These are phyloP conservation scores for Crucihimalaya himalaica DNA, from an alignment of 345 rosid species.

Conservation along the genomic window DNA sequence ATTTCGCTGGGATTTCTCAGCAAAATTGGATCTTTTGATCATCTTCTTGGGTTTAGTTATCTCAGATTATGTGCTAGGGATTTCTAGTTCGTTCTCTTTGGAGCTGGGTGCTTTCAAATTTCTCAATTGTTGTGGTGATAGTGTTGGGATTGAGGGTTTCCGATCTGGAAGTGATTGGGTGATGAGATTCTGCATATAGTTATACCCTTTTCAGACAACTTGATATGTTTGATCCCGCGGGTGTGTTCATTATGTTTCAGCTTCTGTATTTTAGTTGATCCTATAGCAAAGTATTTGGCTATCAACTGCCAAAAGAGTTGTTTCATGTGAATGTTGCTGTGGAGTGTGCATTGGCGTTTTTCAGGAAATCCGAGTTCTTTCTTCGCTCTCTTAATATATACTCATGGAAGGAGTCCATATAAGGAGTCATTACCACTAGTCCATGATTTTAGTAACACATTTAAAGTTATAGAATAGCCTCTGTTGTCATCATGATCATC, in stretches of 20 bases:
- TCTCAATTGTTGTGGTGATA: background rate
- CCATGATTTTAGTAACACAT: background rate
- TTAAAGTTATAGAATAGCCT: background rate
- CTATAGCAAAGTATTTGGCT: background rate
- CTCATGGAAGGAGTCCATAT: background rate
- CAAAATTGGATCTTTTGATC: background rate
- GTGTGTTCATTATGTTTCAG: background rate
- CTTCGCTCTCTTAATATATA: background rate
- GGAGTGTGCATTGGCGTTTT: background rate
- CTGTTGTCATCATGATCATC: background rate
- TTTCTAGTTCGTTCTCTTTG: background rate
- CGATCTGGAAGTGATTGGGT: constrained; percentile 21
- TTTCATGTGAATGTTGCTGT: background rate
- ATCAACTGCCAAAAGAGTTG: background rate
- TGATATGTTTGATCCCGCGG: background rate
- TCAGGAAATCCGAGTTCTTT: background rate
- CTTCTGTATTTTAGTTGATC: constrained; percentile 5
- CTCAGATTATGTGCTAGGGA: background rate
- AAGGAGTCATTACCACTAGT: background rate
- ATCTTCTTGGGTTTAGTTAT: background rate
- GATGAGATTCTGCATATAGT: background rate
- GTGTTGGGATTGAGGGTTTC: constrained; percentile 4
- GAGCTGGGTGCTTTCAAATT: background rate
- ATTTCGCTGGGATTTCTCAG: background rate
- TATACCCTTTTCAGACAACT: background rate